Base-by-base conservation (phyloP, 1,284 basidiomycete species). In the Trichosporon sp. region DNA sequence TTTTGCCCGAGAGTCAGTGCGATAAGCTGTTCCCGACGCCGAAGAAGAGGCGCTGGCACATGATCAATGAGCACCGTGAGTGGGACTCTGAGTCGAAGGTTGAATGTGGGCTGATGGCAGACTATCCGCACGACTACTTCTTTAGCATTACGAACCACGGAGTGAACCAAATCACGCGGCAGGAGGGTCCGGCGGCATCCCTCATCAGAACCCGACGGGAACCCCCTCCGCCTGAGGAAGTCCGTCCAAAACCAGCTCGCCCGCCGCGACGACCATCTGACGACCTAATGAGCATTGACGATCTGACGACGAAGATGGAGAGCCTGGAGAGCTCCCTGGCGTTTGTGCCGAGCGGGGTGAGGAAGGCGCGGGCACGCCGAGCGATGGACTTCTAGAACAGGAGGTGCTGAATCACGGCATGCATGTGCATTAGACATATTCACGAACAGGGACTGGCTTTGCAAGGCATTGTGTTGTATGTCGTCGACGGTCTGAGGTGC, bases 61-160 rank as follows among this genome's bases (percentile, higher is more conserved):
- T 96, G 63, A 92, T 96, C 68, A 87, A 90, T 77, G 88, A 87
- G 19, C 94, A 96, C 78, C 87, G 87, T 83, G 43, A 69, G 78
- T 76, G 11, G 54, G 26, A 26, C 26, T 26, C 26, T 26, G 26
- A 26, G 8, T 37, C 35, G 35, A 37, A 7, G 6, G 35, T 37
- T 37, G 35, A 37, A 37, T 37, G 35, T 46, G 16, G 8, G 63
- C 72, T 75, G 68, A 75, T 59, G 19, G 21, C 69, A 83, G 81
- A 77, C 56, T 96, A 91, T 78, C 94, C 94, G 1, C 90, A 91
- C 80, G 88, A 93, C 76, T 96, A 90, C 83, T 95, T 92, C 83
- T 96, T 95, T 81, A 88, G 90, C 26, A 90, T 96, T 59, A 93
- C 92, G 8, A 93, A 94, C 81, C 93, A 92, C 80, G 93, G 93